phyloP scores from a whole-genome alignment of 2,329 filamentous ascomycete genomes.

The Fusarium virguliforme region DNA sequence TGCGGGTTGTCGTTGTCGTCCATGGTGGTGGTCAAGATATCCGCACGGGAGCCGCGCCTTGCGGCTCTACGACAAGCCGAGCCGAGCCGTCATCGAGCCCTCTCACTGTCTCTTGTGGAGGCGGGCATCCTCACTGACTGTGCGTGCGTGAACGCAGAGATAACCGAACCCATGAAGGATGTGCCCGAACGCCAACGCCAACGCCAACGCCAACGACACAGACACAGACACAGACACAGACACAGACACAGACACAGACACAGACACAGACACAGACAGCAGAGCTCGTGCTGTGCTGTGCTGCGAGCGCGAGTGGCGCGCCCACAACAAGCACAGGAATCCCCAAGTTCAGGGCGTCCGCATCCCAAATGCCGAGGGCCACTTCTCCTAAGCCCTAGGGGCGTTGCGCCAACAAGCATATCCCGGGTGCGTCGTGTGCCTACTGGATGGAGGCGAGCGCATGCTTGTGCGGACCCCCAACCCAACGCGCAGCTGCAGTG shows the following conservation, averaged over 20 bases:
- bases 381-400: slow-evolving; percentile 32
- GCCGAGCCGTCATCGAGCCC: neutral
- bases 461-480: slow-evolving; percentile 27
- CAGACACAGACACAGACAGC: neutral
- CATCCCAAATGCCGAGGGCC: slow-evolving; percentile 26
- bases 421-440: slow-evolving; percentile 17
- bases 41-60: slow-evolving; percentile 29
- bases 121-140: neutral
- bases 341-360: slow-evolving; percentile 21
- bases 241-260: no score
- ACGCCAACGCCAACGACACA: no score
- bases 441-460: slow-evolving; percentile 22
- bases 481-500: slow-evolving; percentile 18
- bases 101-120: neutral
- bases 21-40: slow-evolving; percentile 17
- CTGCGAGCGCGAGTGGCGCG: slow-evolving; percentile 31
- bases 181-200: slow-evolving; percentile 23
- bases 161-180: slow-evolving; percentile 33
- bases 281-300: slow-evolving; percentile 25
- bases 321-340: slow-evolving; percentile 21
- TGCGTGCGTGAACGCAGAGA: slow-evolving; percentile 22
- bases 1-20: neutral
- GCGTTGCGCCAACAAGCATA: slow-evolving; percentile 29
- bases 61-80: slow-evolving; percentile 7
- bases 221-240: no score